Evolutionary conservation across 345 rosid species (phyloP).

Genomic region (Brassica napus): Da-Ae NC_063448.1:6042501-6043000

Average conservation of each 20-base stretch:
- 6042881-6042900: conserved; percentile 57
- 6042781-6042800: background rate
- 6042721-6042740: conserved; percentile 26
- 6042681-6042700: conserved; percentile 14
- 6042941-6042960: conserved; percentile 56
- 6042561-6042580: conserved; percentile 24
- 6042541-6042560: conserved; percentile 27
- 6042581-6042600: background rate
- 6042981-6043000: conserved; percentile 59
- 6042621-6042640: conserved; percentile 27
- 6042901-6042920: conserved; percentile 90
- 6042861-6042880: conserved; percentile 57
- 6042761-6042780: conserved; percentile 6
- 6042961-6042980: conserved; percentile 46
- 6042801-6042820: conserved; percentile 30
- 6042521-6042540: conserved; percentile 29
- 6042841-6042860: conserved; percentile 53
- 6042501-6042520: conserved; percentile 39
- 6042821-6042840: conserved; percentile 45
- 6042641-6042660: conserved; percentile 10
- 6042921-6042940: conserved; percentile 47
- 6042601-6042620: background rate
- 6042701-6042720: conserved; percentile 33
- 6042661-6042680: background rate
- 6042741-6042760: conserved; percentile 17